A percentile compares a stretch with the other conserved stretches of the same genome.
These are phyloP conservation scores for Takakia lepidozioides DNA, from an alignment of 225 moss, liverwort and hornwort species.

Conservation along the genomic window DNA sequence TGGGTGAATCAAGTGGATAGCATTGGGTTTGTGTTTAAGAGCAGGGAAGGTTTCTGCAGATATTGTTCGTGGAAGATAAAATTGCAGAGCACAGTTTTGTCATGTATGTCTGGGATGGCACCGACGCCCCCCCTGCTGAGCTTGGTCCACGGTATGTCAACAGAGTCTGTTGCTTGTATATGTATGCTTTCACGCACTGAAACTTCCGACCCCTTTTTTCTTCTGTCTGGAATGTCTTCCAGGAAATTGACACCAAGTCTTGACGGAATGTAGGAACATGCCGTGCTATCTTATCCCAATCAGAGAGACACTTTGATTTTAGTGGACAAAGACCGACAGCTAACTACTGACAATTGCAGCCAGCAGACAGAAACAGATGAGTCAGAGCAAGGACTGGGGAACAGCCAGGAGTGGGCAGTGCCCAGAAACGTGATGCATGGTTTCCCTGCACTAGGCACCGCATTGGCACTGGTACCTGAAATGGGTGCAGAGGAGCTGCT, in stretches of 20 bases:
- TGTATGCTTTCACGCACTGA: no score
- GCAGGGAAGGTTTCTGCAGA: conserved; percentile 31
- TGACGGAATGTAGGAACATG: no score
- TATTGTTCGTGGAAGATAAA: conserved; percentile 58
- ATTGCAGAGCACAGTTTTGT: conserved; percentile 33
- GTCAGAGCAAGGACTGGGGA: conserved; percentile 34
- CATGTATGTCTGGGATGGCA: conserved; percentile 95
- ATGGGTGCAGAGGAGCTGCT: conserved; percentile 43
- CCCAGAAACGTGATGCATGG: conserved; percentile 51
- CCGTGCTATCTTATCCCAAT: no score
- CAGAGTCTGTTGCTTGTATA: no score
- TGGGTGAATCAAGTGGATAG: not conserved
- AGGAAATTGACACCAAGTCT: no score
- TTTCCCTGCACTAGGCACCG: conserved; percentile 67
- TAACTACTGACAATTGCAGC: conserved; percentile 11
- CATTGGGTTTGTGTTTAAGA: conserved; percentile 1
- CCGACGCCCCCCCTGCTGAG: conserved; percentile 64
- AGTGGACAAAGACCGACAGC: no score
- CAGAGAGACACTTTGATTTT: no score
- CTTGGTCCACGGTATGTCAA: conserved; percentile 42
- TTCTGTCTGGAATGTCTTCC: no score
- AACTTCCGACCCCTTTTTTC: no score
- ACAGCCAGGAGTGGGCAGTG: conserved; percentile 38
- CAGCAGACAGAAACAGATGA: conserved; percentile 23
- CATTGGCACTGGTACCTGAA: conserved; percentile 55